phyloP scores from a whole-genome alignment of 148 eudicot species.

The Amaranthus palmeri region DNA sequence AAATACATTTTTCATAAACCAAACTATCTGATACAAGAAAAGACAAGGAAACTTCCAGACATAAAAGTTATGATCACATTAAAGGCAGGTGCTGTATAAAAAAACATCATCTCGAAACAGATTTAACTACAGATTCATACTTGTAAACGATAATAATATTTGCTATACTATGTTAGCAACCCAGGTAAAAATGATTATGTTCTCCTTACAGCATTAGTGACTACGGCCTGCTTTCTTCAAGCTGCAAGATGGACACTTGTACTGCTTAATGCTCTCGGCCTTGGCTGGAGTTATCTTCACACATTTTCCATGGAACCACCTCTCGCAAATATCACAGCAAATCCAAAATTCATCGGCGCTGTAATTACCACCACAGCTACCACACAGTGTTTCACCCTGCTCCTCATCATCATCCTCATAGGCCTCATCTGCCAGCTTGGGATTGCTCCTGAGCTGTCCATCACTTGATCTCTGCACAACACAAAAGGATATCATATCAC shows the following conservation, averaged over 20 bases:
- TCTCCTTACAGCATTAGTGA: constrained; percentile 19
- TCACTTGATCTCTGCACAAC: constrained; percentile 66
- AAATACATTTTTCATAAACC: constrained; percentile 26
- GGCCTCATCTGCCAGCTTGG: constrained; percentile 53
- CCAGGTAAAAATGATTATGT: constrained; percentile 15
- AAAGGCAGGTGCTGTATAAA: constrained; percentile 30
- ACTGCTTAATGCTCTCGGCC: constrained; percentile 83
- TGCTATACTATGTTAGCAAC: constrained; percentile 46
- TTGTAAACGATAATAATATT: constrained; percentile 19
- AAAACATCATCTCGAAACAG: constrained; percentile 25
- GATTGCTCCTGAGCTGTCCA: constrained; percentile 65
- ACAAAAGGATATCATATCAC: not conserved
- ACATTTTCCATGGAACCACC: constrained; percentile 86
- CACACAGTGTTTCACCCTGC: constrained; percentile 78
- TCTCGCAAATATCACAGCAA: constrained; percentile 77
- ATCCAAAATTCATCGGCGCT: constrained; percentile 93
- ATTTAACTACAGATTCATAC: constrained; percentile 27
- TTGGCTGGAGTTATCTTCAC: constrained; percentile 88
- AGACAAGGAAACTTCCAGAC: constrained; percentile 20
- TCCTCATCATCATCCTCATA: constrained; percentile 75
- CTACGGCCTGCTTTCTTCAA: constrained; percentile 67
- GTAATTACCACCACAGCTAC: constrained; percentile 78
- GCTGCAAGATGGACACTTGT: constrained; percentile 91
- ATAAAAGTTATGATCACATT: constrained; percentile 3
- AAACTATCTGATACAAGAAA: constrained; percentile 27